These are phyloP conservation scores for Bolboschoenus planiculmis DNA, from an alignment of 176 grass and related monocot species.

Conservation along the genomic window DNA sequence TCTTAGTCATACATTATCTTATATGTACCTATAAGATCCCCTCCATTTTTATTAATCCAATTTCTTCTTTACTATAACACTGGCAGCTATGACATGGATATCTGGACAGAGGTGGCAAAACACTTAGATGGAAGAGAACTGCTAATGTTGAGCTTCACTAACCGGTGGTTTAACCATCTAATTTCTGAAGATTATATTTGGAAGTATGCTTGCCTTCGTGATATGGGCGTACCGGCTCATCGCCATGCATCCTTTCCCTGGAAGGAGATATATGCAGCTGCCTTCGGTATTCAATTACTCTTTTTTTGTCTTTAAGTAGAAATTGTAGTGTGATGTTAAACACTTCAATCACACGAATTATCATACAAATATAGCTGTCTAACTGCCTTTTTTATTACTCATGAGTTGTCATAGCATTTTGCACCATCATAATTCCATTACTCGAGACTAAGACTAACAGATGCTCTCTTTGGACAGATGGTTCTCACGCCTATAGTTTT, in stretches of 20 bases:
- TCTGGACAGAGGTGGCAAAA: conserved; percentile 94
- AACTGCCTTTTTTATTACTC: not conserved
- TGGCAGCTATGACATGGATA: conserved; percentile 62
- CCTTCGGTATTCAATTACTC: conserved; percentile 53
- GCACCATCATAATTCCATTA: not conserved
- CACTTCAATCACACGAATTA: not conserved
- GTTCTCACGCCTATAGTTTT: conserved; percentile 53
- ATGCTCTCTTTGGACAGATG: conserved; percentile 33
- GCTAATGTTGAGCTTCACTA: conserved; percentile 38
- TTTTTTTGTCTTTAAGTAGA: not conserved
- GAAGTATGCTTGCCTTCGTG: conserved; percentile 71
- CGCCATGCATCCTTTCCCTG: conserved; percentile 45
- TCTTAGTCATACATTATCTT: not conserved
- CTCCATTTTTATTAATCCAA: not conserved
- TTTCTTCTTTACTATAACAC: conserved; percentile 10
- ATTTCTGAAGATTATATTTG: conserved; percentile 69
- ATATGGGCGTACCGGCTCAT: conserved; percentile 43
- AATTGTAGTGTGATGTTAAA: not conserved
- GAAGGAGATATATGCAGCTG: conserved; percentile 52
- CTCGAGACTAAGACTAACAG: conserved; percentile 37
- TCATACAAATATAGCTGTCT: not conserved
- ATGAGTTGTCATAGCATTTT: not conserved
- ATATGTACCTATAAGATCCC: not conserved
- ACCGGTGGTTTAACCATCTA: conserved; percentile 62
- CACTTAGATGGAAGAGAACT: conserved; percentile 65